A percentile compares a stretch with the other conserved stretches of the same genome.
phyloP scores from a whole-genome alignment of 495 filamentous ascomycete genomes.

The Chaetomium cochliodes region DNA sequence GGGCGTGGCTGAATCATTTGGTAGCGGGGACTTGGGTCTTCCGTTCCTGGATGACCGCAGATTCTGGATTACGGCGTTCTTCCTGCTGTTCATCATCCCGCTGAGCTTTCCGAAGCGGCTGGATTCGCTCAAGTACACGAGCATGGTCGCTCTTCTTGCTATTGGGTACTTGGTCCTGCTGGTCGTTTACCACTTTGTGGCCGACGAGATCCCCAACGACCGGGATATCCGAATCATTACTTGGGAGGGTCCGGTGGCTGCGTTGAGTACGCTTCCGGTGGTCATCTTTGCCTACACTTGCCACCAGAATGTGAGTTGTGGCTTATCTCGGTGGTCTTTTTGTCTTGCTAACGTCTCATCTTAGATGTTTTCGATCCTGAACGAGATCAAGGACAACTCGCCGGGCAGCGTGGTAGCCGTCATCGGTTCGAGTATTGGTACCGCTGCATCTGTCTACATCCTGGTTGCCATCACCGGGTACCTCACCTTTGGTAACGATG shows the following conservation, averaged over 20 bases:
- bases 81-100: constrained; percentile 94
- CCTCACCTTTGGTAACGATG: constrained; percentile 83
- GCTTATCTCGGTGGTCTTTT: neutral
- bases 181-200: constrained; percentile 85
- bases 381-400: constrained; percentile 86
- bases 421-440: constrained; percentile 77
- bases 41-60: constrained; percentile 80
- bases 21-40: constrained; percentile 54
- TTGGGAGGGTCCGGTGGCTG: constrained; percentile 75
- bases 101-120: constrained; percentile 85
- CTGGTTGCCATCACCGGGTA: constrained; percentile 94
- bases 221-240: constrained; percentile 69
- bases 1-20: constrained; percentile 74
- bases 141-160: constrained; percentile 82
- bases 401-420: constrained; percentile 75
- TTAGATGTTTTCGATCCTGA: constrained; percentile 98
- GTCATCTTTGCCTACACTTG: constrained; percentile 98
- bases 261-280: constrained; percentile 83
- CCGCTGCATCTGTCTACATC: constrained; percentile 75
- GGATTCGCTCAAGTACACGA: constrained; percentile 96
- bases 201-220: constrained; percentile 70
- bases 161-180: constrained; percentile 92
- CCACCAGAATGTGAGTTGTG: constrained; percentile 79
- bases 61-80: constrained; percentile 97
- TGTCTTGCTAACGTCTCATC: constrained; percentile 14